Evolutionary conservation across 371 early-diverging fungal species (phyloP), one percentile per base, ranked within the genome.

Genomic region (Lichtheimia ornata): DNA sequence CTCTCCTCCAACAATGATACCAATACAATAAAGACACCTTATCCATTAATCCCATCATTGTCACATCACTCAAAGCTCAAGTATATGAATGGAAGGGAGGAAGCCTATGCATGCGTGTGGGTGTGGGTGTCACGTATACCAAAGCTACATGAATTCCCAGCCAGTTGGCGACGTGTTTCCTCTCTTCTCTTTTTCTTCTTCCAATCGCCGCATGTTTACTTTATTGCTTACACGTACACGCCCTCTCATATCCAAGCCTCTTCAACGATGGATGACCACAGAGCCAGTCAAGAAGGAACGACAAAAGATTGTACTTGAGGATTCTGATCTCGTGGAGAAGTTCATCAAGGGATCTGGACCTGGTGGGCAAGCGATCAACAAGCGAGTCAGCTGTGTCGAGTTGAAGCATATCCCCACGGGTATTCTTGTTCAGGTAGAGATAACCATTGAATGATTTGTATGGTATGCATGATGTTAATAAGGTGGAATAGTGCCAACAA

Each of bases 321-420:
- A 94, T 50, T 70, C 79, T 0, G 95, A 97, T 53, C 74, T 96
- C 15, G 84, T 89, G 20, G 97, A 96, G 67, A 86, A 83, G 24
- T 96, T 95, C 70, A 84, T 94, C 25, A 93, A 91, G 47, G 97
- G 97, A 1, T 87, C 88, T 45, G 97, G 96, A 6, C 91, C 92
- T 58, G 97, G 97, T 35, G 97, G 97, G 0, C 97, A 97, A 69
- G 93, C 92, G 64, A 89, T 97, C 60, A 97, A 97, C 81, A 97
- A 95, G 70, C 87, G 89, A 5, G 85, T 86, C 57, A 88, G 79
- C 55, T 90, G 94, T 53, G 96, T 95, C 3, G 91, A 94, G 63
- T 75, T 97, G 14, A 74, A 77, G 44, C 96, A 96, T 76, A 83
- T 79, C 30, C 95, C 96, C 15, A 94, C 97, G 0, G 91, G 91